Conservation (phyloP, 2,329 filamentous ascomycete species). For the Alternaria sp. region DNA sequence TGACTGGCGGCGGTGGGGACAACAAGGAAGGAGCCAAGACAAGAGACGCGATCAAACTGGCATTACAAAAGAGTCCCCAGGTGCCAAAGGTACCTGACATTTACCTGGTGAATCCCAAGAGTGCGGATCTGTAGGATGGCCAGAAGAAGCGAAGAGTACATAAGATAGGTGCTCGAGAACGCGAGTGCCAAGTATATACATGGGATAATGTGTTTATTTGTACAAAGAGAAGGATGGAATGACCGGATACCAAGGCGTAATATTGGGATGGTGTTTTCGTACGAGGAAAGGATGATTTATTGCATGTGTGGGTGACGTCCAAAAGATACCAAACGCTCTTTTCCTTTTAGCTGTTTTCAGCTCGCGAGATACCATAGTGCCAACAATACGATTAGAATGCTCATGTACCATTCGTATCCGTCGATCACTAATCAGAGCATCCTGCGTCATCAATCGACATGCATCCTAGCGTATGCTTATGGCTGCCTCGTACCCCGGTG, state of each 20-base stretch:
- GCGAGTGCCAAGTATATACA: neutral
- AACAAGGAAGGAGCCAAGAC: slow-evolving; percentile 49
- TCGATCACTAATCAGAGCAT: neutral
- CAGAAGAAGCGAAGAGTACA: neutral
- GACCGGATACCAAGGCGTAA: neutral
- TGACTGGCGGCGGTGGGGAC: slow-evolving; percentile 63
- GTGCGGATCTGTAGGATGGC: slow-evolving; percentile 34
- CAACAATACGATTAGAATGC: slow-evolving; percentile 6
- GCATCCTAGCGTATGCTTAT: neutral
- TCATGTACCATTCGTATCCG: neutral
- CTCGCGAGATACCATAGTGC: slow-evolving; percentile 22
- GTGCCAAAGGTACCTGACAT: slow-evolving; percentile 57
- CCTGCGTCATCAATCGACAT: neutral
- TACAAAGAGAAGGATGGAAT: neutral
- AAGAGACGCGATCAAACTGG: slow-evolving; percentile 44
- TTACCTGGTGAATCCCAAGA: slow-evolving; percentile 49
- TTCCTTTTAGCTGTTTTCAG: neutral
- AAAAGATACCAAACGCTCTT: slow-evolving; percentile 5
- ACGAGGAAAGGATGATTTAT: neutral
- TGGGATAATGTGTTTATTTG: neutral
- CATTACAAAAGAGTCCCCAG: slow-evolving; percentile 52
- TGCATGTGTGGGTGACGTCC: neutral
- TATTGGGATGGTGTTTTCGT: neutral
- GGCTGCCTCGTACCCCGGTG: neutral
- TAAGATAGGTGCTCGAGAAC: neutral